A percentile compares a stretch with the other conserved stretches of the same genome.
These are phyloP conservation scores for Amylostereum chailletii DNA, from an alignment of 1,284 basidiomycete species.

Conservation along the genomic window DNA sequence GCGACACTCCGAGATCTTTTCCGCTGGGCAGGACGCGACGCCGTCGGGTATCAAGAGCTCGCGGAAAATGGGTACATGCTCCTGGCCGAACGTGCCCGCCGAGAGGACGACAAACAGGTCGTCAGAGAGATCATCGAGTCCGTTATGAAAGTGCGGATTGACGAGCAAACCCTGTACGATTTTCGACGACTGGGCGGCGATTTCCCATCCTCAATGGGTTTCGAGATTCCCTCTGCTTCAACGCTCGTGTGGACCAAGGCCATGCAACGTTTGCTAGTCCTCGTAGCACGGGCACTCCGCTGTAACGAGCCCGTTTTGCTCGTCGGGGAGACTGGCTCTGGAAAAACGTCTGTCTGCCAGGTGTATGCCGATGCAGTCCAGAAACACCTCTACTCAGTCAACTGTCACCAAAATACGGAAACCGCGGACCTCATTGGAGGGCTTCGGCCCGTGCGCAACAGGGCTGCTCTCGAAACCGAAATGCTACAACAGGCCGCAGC, in stretches of 20 bases:
- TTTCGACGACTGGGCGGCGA: conserved; percentile 42
- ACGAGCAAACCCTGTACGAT: conserved; percentile 64
- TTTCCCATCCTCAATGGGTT: conserved; percentile 42
- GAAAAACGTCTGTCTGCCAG: conserved; percentile 97
- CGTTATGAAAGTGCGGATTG: conserved; percentile 83
- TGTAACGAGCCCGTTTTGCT: conserved; percentile 94
- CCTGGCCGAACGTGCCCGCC: conserved; percentile 84
- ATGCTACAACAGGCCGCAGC: conserved; percentile 31
- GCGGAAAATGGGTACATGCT: conserved; percentile 98
- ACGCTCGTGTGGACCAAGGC: conserved; percentile 85
- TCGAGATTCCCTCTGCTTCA: conserved; percentile 40
- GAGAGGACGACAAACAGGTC: conserved; percentile 77
- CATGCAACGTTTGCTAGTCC: conserved; percentile 84
- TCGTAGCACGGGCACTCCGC: conserved; percentile 77
- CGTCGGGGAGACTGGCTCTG: conserved; percentile 97
- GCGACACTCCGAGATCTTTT: conserved; percentile 96
- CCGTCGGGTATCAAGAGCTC: conserved; percentile 85
- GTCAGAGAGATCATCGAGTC: conserved; percentile 93
- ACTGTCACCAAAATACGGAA: conserved; percentile 99
- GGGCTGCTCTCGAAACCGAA: conserved; percentile 39
- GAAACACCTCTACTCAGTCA: conserved; percentile 70
- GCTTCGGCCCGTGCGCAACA: conserved; percentile 87
- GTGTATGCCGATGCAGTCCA: conserved; percentile 67
- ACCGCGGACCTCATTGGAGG: conserved; percentile 96
- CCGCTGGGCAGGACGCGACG: conserved; percentile 90